A percentile compares a stretch with the other conserved stretches of the same genome.
Evolutionary conservation across 129 eudicot species (phyloP).

Genomic region (Helianthus annuus): HanXRQr2.0-SUNRISE NC_035447.2:8001705-8002204

Average conservation of each 20-base stretch:
- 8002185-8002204: not conserved
- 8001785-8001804: not conserved
- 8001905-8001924: not conserved
- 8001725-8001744: not conserved
- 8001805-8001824: not conserved
- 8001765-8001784: too few species aligned
- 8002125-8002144: too few species aligned
- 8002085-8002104: too few species aligned
- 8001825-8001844: not conserved
- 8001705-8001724: not conserved
- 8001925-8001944: too few species aligned
- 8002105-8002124: not conserved
- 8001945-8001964: too few species aligned
- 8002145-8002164: not conserved
- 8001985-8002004: too few species aligned
- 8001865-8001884: slow-evolving; percentile 15
- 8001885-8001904: not conserved
- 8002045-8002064: too few species aligned
- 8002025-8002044: too few species aligned
- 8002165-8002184: not conserved
- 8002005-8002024: too few species aligned
- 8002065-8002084: too few species aligned
- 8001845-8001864: not conserved
- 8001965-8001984: too few species aligned
- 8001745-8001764: too few species aligned